Base-by-base conservation (phyloP, 805 yeast species). In the Metschnikowia koreensis region DNA sequence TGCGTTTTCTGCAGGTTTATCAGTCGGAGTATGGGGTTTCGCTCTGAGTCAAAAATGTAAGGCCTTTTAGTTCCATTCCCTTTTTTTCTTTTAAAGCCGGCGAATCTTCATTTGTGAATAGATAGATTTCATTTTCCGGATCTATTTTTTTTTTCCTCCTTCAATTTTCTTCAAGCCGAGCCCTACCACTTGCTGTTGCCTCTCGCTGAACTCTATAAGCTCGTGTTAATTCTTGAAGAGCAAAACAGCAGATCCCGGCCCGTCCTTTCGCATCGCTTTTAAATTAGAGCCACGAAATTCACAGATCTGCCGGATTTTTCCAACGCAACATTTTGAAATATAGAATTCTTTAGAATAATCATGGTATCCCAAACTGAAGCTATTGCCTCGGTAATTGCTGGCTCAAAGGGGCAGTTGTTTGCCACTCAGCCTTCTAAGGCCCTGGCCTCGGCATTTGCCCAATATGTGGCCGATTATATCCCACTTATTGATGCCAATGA, bases 371-470 rank as follows among this genome's bases (percentile, higher is more conserved):
- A 57, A 33, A 52, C 55, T 8, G 61, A 58, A 45, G 58, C 60
- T 36, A 52, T 59, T 29, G 61, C 62, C 17, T 47, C 58, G 9
- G 65, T 74, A 36, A 40, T 29, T 15, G 63, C 66, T 34, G 38
- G 47, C 13, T 62, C 66, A 10, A 64, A 60, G 15, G 74, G 74
- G 28, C 51, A 64, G 26, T 67, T 75, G n/a, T 79, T 71, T 56
- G 65, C 73, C 33, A 71, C 81, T 34, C 81, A 77, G 59, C 76
- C 77, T 16, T 73, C 80, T 17, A 77, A 79, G 60, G 65, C 80
- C 2, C 74, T 70, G 7, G 60, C 60, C 29, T 66, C 77, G 6
- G 44, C 67, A 8, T 69, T 73, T 54, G 58, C 74, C 7, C 53
- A 57, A 33, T 49, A 52, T 40, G 59, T 64, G 28, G 57, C 67